Percentiles rank a stretch among this genome's conserved stretches.
Evolutionary conservation across 495 filamentous ascomycete genomes (phyloP).

Genomic region (Achaetomiella virescens): DNA sequence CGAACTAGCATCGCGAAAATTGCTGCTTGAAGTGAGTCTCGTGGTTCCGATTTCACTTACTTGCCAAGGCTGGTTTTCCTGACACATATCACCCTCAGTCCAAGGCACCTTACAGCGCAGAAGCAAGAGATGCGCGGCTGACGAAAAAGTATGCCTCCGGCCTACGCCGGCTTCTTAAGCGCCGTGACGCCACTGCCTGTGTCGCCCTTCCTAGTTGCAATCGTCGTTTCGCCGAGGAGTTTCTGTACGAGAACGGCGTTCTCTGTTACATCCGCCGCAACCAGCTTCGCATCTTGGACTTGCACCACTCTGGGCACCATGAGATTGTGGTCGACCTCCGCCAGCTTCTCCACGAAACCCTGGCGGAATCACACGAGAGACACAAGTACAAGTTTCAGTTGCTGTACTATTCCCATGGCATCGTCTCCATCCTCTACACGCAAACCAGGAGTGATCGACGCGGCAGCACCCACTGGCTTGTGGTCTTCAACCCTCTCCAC

Average conservation of each 20-base stretch:
- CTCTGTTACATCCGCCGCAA: conserved; percentile 54
- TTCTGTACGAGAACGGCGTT: conserved; percentile 57
- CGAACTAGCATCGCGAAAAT: conserved; percentile 57
- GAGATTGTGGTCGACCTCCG: conserved; percentile 58
- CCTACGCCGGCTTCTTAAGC: conserved; percentile 53
- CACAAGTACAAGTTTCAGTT: conserved; percentile 49
- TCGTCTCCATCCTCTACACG: conserved; percentile 53
- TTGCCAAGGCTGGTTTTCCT: conserved; percentile 4
- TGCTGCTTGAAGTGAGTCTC: conserved; percentile 49
- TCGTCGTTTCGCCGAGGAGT: conserved; percentile 55
- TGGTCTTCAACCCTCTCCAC: conserved; percentile 51
- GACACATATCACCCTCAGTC: conserved; percentile 35
- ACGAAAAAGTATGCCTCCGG: conserved; percentile 49
- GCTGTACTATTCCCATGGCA: conserved; percentile 55
- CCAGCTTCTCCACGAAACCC: conserved; percentile 33
- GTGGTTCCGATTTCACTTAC: neutral
- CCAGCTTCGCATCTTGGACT: conserved; percentile 57
- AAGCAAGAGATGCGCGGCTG: conserved; percentile 48
- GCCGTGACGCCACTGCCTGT: conserved; percentile 58
- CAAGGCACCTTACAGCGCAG: conserved; percentile 49
- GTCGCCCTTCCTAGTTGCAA: conserved; percentile 53
- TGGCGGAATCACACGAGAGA: conserved; percentile 25
- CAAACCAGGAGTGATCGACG: conserved; percentile 30
- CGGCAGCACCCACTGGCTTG: conserved; percentile 39
- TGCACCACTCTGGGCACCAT: conserved; percentile 43